A percentile compares a stretch with the other conserved stretches of the same genome.
phyloP scores from a whole-genome alignment of 2,329 filamentous ascomycete genomes.

The Blastomyces parvus region DNA sequence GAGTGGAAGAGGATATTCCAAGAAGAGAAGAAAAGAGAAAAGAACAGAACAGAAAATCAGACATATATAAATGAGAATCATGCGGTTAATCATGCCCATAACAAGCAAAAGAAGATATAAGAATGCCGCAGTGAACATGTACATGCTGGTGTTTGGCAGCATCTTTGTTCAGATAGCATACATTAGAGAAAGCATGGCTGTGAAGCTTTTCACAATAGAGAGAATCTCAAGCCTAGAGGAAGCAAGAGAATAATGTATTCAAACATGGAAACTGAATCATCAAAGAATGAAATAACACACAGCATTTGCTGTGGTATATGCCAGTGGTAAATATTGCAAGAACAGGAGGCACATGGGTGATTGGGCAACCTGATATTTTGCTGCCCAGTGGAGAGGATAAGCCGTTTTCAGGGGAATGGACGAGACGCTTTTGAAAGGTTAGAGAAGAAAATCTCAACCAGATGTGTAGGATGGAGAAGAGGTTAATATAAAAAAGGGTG shows the following conservation, averaged over 20 bases:
- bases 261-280: not conserved
- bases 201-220: not conserved
- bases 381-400: not conserved
- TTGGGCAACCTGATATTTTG: not conserved
- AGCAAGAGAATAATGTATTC: not conserved
- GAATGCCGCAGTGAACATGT: not conserved
- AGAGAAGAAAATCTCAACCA: too few species aligned
- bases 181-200: not conserved
- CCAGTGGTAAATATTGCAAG: too few species aligned
- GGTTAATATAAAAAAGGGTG: not conserved
- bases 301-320: too few species aligned
- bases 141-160: not conserved
- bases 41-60: not conserved
- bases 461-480: not conserved
- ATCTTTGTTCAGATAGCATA: not conserved
- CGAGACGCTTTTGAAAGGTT: too few species aligned
- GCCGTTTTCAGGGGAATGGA: too few species aligned
- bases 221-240: not conserved
- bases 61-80: not conserved
- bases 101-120: not conserved
- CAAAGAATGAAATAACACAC: not conserved
- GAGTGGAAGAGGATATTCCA: not conserved
- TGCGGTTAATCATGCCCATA: not conserved
- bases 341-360: not conserved
- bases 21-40: not conserved